Evolutionary conservation across 2,329 filamentous ascomycete species (phyloP).

Genomic region (Fusarium oxysporum): DNA sequence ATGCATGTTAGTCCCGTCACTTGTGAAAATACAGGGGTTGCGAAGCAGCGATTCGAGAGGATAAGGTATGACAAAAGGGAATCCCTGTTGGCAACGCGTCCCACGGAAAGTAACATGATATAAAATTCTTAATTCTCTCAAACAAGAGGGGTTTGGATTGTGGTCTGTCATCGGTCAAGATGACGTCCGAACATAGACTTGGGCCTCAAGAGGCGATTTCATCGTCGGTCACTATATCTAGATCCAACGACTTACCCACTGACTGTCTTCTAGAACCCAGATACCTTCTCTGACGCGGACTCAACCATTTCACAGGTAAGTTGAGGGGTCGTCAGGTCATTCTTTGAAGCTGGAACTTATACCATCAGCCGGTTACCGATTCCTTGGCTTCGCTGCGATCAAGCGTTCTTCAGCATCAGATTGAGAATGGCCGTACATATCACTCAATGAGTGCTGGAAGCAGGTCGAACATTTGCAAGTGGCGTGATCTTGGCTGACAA

Average conservation of each 20-base stretch:
- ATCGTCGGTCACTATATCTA: neutral
- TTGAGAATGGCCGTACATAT: neutral
- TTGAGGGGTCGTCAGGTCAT: neutral
- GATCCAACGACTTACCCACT: neutral
- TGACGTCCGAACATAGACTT: neutral
- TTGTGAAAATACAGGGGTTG: neutral
- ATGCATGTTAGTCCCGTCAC: neutral
- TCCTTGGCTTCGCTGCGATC: neutral
- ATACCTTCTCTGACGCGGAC: neutral
- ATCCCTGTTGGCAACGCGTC: neutral
- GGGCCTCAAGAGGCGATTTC: neutral
- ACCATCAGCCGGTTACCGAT: neutral
- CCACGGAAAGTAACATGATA: neutral
- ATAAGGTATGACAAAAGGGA: neutral
- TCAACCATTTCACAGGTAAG: neutral
- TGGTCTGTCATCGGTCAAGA: neutral
- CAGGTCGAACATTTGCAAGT: accelerated
- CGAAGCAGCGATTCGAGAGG: neutral
- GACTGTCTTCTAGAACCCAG: neutral
- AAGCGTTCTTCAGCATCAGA: neutral
- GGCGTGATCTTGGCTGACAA: neutral
- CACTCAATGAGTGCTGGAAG: neutral
- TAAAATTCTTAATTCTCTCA: neutral
- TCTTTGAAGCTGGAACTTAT: no score
- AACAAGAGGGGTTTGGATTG: no score